These are phyloP conservation scores for Perkinsus chesapeaki DNA, from an alignment of 169 alveolate species.

Conservation along the genomic window DNA sequence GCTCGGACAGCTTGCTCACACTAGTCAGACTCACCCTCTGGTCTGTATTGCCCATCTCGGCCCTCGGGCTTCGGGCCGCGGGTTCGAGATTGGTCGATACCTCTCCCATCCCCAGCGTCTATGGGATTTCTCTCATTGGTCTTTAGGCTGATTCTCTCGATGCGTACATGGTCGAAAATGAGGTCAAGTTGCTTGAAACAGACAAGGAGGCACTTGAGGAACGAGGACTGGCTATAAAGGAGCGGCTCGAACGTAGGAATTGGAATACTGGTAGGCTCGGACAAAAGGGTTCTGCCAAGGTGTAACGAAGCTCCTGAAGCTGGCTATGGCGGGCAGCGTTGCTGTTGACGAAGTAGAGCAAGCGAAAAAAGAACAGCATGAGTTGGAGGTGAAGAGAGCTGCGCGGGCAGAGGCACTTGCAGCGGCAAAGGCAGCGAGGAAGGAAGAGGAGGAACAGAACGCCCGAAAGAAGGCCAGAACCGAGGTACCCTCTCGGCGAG, in stretches of 20 bases:
- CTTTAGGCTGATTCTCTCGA: not conserved
- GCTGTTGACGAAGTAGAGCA: not conserved
- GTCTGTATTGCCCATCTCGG: not conserved
- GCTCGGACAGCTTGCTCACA: too few species aligned
- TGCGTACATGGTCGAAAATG: not conserved
- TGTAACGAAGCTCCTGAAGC: not conserved
- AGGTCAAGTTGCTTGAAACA: not conserved
- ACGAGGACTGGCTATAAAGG: not conserved
- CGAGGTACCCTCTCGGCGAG: not conserved
- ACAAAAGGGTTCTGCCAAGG: not conserved
- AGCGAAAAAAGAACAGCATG: not conserved
- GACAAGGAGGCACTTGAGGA: not conserved
- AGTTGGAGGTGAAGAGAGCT: not conserved
- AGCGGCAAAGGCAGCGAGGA: not conserved
- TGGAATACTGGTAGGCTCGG: not conserved
- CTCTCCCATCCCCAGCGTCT: not conserved
- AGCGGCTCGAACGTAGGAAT: not conserved
- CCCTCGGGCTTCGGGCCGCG: not conserved
- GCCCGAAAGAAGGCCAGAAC: not conserved
- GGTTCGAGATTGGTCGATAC: not conserved
- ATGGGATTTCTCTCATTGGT: not conserved
- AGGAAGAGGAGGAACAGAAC: not conserved
- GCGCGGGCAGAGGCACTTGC: not conserved
- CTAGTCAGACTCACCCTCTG: too few species aligned
- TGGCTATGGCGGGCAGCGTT: not conserved